A percentile compares a stretch with the other conserved stretches of the same genome.
phyloP scores from a whole-genome alignment of 179 eudicot genomes.

The Silene noctiflora region DNA sequence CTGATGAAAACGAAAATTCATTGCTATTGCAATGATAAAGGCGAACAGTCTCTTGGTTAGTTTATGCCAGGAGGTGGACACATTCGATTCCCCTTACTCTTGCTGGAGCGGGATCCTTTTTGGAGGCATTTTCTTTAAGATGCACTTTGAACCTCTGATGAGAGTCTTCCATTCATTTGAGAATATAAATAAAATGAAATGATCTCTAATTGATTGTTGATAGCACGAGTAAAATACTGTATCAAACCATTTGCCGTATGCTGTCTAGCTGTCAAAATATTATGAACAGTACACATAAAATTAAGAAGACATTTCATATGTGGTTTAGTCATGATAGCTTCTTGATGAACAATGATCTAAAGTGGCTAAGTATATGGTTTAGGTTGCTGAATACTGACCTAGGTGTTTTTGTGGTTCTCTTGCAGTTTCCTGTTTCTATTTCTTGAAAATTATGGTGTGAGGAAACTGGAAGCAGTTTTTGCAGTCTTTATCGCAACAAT shows the following conservation, averaged over 20 bases:
- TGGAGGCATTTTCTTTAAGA: background rate
- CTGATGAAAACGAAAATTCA: background rate
- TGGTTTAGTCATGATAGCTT: background rate
- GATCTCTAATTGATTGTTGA: background rate
- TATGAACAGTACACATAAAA: background rate
- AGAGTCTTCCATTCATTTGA: background rate
- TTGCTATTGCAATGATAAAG: background rate
- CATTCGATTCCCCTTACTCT: background rate
- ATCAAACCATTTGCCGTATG: background rate
- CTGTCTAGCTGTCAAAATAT: background rate
- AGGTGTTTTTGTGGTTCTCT: background rate
- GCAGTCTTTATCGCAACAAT: conserved; percentile 45
- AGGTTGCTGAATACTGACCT: conserved; percentile 1
- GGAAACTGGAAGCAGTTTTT: conserved; percentile 51
- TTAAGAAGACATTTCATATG: background rate
- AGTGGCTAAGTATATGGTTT: background rate
- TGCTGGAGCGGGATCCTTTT: background rate
- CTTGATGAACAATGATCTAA: background rate
- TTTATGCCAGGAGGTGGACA: background rate
- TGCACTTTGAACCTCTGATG: background rate
- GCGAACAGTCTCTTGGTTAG: background rate
- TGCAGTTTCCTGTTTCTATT: conserved; percentile 48
- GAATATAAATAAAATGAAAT: background rate
- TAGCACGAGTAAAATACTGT: background rate
- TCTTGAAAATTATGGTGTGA: conserved; percentile 54